Evolutionary conservation across 169 alveolate genomes (phyloP).

Genomic region (Eimeria falciformis): DNA sequence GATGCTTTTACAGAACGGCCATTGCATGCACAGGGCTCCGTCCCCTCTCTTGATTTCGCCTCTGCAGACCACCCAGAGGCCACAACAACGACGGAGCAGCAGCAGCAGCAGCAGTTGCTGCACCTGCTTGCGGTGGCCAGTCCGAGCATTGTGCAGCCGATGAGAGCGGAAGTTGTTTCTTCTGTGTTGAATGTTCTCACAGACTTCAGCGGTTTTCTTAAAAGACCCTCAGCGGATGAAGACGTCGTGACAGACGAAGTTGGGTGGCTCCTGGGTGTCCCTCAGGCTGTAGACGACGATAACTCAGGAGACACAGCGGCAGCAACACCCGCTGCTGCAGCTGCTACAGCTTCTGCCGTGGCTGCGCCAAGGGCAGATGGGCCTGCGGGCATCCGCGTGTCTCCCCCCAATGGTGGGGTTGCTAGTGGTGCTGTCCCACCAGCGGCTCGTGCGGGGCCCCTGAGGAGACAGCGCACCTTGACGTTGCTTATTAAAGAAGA

Average conservation of each 20-base stretch:
- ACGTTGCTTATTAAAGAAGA: background rate
- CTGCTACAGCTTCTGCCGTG: background rate
- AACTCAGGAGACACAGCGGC: background rate
- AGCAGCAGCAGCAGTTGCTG: slow-evolving; percentile 40
- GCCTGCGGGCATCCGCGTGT: background rate
- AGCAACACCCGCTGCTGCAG: background rate
- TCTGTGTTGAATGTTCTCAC: slow-evolving; percentile 11
- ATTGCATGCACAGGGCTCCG: background rate
- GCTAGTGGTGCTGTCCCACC: background rate
- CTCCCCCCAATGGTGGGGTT: background rate
- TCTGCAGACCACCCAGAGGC: background rate
- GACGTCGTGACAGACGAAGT: background rate
- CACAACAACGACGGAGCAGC: background rate
- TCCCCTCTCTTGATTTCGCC: background rate
- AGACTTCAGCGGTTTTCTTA: slow-evolving; percentile 30
- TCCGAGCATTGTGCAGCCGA: slow-evolving; percentile 27
- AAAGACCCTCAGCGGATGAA: slow-evolving; percentile 9
- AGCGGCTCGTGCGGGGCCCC: background rate
- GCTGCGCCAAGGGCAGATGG: background rate
- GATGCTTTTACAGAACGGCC: background rate
- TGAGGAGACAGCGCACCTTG: background rate
- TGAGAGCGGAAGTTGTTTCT: slow-evolving; percentile 29
- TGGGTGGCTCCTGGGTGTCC: slow-evolving; percentile 4
- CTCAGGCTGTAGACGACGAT: background rate
- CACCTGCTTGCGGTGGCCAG: background rate